Evolutionary conservation across 2,329 filamentous ascomycete species (phyloP).

Genomic region (Colletotrichum gigasporum): DNA sequence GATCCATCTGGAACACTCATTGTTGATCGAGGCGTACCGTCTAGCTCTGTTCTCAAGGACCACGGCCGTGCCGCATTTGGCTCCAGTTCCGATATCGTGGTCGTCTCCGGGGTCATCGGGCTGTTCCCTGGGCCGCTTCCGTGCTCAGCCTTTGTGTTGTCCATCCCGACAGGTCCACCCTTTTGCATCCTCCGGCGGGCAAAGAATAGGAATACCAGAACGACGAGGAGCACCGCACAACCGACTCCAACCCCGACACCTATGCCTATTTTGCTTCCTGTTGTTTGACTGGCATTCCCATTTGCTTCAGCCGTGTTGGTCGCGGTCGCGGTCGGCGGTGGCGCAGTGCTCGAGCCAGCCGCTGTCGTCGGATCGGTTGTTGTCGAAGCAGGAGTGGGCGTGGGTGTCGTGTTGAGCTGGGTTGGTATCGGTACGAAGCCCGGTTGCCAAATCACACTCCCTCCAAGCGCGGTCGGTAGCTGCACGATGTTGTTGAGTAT

Average conservation of each 20-base stretch:
- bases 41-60: constrained; percentile 35
- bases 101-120: not conserved
- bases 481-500: constrained; percentile 38
- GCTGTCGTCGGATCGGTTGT: constrained; percentile 3
- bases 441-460: constrained; percentile 38
- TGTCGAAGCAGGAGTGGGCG: not conserved
- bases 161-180: not conserved
- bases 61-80: constrained; percentile 33
- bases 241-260: constrained; percentile 34
- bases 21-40: constrained; percentile 1
- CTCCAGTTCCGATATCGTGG: constrained; percentile 33
- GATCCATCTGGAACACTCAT: not conserved
- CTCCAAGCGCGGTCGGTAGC: constrained; percentile 38
- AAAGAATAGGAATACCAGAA: constrained; percentile 34
- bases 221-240: constrained; percentile 33
- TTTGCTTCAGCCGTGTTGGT: not conserved
- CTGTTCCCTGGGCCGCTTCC: not conserved
- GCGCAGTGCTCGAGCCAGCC: not conserved
- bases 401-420: not conserved
- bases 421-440: constrained; percentile 35
- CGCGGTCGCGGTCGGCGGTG: not conserved
- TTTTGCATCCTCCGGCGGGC: constrained; percentile 25
- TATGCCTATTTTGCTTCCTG: constrained; percentile 37
- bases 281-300: constrained; percentile 30
- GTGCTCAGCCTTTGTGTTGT: constrained; percentile 1